Percentiles rank a stretch among this genome's conserved stretches.
These are phyloP conservation scores for Exophiala viscosa DNA, from an alignment of 2,329 filamentous ascomycete species.

Conservation along the genomic window DNA sequence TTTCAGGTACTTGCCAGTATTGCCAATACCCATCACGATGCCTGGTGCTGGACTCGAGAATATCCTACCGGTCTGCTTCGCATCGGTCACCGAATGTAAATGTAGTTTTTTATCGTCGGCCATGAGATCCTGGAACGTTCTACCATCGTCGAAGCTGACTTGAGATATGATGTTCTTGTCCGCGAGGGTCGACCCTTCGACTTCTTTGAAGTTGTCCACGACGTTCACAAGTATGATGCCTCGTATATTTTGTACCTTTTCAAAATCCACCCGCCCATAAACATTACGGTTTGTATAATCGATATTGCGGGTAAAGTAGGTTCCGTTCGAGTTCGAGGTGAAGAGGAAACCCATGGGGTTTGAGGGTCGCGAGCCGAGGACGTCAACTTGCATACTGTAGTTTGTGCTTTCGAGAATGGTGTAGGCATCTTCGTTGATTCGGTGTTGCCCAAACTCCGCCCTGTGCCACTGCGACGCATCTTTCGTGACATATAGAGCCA, in stretches of 20 bases:
- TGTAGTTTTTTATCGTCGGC: slow-evolving; percentile 67
- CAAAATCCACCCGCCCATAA: slow-evolving; percentile 81
- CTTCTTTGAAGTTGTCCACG: slow-evolving; percentile 79
- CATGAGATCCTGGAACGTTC: slow-evolving; percentile 73
- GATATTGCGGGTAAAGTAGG: slow-evolving; percentile 87
- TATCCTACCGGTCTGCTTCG: slow-evolving; percentile 76
- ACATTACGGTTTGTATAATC: slow-evolving; percentile 85
- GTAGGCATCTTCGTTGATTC: slow-evolving; percentile 79
- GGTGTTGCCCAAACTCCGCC: slow-evolving; percentile 82
- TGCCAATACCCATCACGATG: slow-evolving; percentile 89
- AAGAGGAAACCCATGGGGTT: slow-evolving; percentile 82
- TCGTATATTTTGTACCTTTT: slow-evolving; percentile 87
- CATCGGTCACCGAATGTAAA: slow-evolving; percentile 85
- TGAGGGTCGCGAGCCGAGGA: slow-evolving; percentile 65
- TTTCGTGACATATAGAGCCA: slow-evolving; percentile 84
- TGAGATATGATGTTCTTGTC: slow-evolving; percentile 69
- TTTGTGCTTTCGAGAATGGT: slow-evolving; percentile 94
- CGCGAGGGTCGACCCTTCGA: slow-evolving; percentile 50
- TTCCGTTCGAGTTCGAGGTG: slow-evolving; percentile 95
- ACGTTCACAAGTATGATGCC: slow-evolving; percentile 87
- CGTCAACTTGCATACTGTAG: slow-evolving; percentile 95
- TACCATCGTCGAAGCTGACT: slow-evolving; percentile 94
- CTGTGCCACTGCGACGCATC: slow-evolving; percentile 86
- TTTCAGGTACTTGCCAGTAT: slow-evolving; percentile 72
- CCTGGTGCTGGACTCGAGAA: slow-evolving; percentile 94